Base-by-base conservation (phyloP, 2,329 filamentous ascomycete species). In the Gyromitra esculenta region DNA sequence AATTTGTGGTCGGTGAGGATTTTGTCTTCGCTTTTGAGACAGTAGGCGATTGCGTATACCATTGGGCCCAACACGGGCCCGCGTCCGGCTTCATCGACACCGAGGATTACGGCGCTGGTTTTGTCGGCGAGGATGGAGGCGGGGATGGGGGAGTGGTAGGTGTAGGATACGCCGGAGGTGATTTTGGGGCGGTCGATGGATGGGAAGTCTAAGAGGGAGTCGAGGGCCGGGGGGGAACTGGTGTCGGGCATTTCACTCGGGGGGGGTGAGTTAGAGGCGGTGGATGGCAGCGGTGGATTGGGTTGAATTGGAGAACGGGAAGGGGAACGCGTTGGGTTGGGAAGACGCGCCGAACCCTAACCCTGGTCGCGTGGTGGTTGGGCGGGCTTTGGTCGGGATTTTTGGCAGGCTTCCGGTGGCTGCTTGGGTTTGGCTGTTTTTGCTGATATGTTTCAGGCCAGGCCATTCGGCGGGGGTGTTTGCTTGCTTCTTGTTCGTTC, bases 91-190 rank as follows among this genome's bases (percentile, higher is more conserved):
- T 90, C 82, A 84, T 87, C 52, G 81, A 83, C 43, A 80, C 84
- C 67, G 83, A 85, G 76, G 83, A 86, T 78, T 82, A 86, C 1
- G 85, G 31, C 83, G 84, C 21, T 31, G 25, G 25, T 31, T 83
- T 81, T 79, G 21, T 85, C 79, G 77, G 85, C 81, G 25, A 87
- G 87, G 67, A 93, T 88, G n/a, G 84, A 83, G 0, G 87, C 82
- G 0, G 92, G 92, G 0, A 92, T 86, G 15, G 88, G 85, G 0
- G 91, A 92, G 85, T 90, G 92, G 84, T 94, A 88, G 9, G 88
- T 87, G 85, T 92, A 93, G 52, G 91, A 65, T 15, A 39, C 41
- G 50, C 75, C 75, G 57, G 45, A 43, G 70, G 66, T 64, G 56
- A 68, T 57, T 37, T 66, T 67, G 1, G 57, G 48, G 31, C 56